Evolutionary conservation across 768 basidiomycete genomes (phyloP).

Genomic region (Leccinum ochraceum): DNA sequence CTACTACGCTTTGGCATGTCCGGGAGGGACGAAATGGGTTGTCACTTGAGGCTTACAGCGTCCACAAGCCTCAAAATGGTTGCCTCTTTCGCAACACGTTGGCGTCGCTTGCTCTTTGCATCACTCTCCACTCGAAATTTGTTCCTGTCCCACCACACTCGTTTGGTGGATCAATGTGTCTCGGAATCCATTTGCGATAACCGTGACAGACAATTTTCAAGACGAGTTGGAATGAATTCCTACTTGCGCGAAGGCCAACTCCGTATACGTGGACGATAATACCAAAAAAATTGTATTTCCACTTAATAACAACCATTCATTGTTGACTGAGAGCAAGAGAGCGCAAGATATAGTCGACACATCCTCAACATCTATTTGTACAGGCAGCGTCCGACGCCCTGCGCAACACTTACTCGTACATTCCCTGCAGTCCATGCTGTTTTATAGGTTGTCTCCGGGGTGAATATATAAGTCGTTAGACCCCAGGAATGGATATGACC

Average conservation of each 20-base stretch:
- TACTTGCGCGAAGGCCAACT: background rate
- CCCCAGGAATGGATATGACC: background rate
- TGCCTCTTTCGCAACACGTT: no score
- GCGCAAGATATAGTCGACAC: background rate
- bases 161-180: background rate
- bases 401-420: background rate
- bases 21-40: background rate
- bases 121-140: background rate
- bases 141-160: background rate
- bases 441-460: background rate
- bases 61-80: background rate
- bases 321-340: background rate
- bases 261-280: background rate
- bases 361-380: background rate
- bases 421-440: background rate
- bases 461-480: background rate
- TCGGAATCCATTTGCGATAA: background rate
- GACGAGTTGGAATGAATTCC: background rate
- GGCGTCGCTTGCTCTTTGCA: background rate
- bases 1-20: background rate
- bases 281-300: background rate
- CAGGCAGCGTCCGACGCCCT: background rate
- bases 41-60: background rate
- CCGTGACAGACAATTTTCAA: background rate
- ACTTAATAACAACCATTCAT: no score